These are phyloP conservation scores for Pseudozyma sp. DNA, from an alignment of 1,284 basidiomycete genomes.

Conservation along the genomic window DNA sequence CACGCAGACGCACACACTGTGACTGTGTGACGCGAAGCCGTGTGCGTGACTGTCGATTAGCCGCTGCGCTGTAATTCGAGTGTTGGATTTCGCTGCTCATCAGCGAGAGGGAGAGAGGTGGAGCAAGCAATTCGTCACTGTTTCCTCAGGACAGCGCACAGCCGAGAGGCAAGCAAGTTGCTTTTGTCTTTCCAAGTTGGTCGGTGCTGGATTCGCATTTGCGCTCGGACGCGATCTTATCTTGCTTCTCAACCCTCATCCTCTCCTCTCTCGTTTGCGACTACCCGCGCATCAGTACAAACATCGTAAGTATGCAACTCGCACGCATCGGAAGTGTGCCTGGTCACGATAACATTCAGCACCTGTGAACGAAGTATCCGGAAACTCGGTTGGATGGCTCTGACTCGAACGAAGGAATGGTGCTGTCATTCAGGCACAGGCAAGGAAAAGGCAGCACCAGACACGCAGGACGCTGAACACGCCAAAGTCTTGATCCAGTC, in stretches of 20 bases:
- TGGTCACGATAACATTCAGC: not conserved
- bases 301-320: slow-evolving; percentile 3
- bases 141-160: not conserved
- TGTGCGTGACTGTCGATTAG: not conserved
- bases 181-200: not conserved
- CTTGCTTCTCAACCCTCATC: slow-evolving; percentile 13
- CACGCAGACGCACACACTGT: not conserved
- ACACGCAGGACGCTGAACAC: too few species aligned
- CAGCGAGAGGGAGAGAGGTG: not conserved
- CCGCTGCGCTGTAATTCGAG: not conserved
- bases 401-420: not conserved
- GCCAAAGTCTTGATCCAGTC: too few species aligned
- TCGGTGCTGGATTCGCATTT: slow-evolving; percentile 7
- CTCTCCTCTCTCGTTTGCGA: slow-evolving; percentile 5
- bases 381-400: not conserved
- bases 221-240: slow-evolving; percentile 14
- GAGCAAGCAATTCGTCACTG: not conserved
- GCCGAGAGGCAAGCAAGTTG: not conserved
- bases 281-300: not conserved
- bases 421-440: too few species aligned
- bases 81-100: not conserved
- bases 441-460: too few species aligned
- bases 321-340: not conserved
- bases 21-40: not conserved
- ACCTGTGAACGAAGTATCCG: not conserved